Evolutionary conservation across 257 asterid genomes (phyloP), one percentile per base, ranked within the genome.

Genomic region (Solanum piurae): DNA sequence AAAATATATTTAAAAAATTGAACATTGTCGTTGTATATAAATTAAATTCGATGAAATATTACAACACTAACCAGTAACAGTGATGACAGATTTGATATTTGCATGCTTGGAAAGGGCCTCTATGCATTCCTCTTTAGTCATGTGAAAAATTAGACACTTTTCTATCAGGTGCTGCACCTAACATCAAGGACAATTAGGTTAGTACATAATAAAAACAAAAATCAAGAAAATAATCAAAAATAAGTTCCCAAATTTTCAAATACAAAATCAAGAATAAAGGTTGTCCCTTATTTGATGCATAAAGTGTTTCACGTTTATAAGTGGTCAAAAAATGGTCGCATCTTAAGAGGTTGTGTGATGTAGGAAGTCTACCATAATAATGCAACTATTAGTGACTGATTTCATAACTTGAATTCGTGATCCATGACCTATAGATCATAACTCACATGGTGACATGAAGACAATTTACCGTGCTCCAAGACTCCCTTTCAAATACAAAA

Each of bases 91-190:
- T 69, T 90, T 88, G 88, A 92, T 90, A 38, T 90, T 89, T 91
- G 94, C 94, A 91, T 92, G 93, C 49, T 89, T 92, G 62, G 88
- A 90, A 58, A 92, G 92, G 23, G 94, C 93, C 85, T 92, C 94
- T 90, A 91, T 92, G 93, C 93, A 91, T 86, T 92, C 94, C 79
- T 92, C 94, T 89, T 89, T 89, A 80, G 85, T 88, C 94, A 91
- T 88, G 9, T 90, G 83, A 82, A 90, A 92, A n/a, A 91, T 40
- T 38, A 92, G 75, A 79, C 94, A 92, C 91, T 88, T 91, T 83
- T 92, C 94, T 10, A 92, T 92, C 29, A 92, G 88, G 34, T 88
- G 94, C 3, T 92, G 94, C 40, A 92, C 93, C 94, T 91, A 86
- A 69, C 52, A 88, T 11, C 36, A 33, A 20, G 55, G 29, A 29